phyloP scores from a whole-genome alignment of 805 yeast species.

The Debaryomyces castellii region DNA sequence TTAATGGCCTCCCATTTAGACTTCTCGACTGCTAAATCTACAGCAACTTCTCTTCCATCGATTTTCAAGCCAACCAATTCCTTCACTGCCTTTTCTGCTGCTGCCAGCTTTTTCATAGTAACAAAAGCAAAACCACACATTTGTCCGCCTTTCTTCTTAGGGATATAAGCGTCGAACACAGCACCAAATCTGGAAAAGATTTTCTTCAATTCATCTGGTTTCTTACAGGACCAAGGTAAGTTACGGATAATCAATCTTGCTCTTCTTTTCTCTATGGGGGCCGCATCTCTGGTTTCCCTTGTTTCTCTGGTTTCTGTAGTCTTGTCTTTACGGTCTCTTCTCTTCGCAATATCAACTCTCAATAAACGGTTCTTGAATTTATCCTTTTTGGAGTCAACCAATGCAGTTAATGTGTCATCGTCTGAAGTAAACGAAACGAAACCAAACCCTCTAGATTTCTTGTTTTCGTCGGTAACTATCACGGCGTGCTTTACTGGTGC shows the following conservation, averaged over 20 bases:
- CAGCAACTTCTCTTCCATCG: conserved; percentile 89
- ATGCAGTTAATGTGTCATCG: conserved; percentile 79
- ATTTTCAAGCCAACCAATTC: conserved; percentile 73
- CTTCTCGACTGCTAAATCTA: conserved; percentile 90
- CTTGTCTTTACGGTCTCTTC: conserved; percentile 74
- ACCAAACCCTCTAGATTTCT: conserved; percentile 90
- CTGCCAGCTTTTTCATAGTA: conserved; percentile 74
- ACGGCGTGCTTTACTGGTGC: conserved; percentile 96
- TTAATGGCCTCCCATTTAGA: conserved; percentile 70
- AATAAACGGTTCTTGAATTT: conserved; percentile 67
- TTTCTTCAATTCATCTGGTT: conserved; percentile 67
- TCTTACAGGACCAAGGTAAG: conserved; percentile 93
- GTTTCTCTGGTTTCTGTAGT: conserved; percentile 6
- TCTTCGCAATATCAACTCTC: conserved; percentile 84
- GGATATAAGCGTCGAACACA: conserved; percentile 85
- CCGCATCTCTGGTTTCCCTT: conserved; percentile 13
- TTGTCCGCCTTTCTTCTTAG: conserved; percentile 81
- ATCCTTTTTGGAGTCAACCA: conserved; percentile 60
- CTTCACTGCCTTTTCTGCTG: conserved; percentile 81
- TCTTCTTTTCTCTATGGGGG: conserved; percentile 68
- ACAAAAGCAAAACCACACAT: conserved; percentile 96
- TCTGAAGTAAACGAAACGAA: conserved; percentile 86
- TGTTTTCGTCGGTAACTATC: conserved; percentile 74
- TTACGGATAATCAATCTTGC: conserved; percentile 88
- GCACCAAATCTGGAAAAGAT: conserved; percentile 77